Evolutionary conservation across 805 yeast genomes (phyloP).

Genomic region (Nakazawaea populi): DNA sequence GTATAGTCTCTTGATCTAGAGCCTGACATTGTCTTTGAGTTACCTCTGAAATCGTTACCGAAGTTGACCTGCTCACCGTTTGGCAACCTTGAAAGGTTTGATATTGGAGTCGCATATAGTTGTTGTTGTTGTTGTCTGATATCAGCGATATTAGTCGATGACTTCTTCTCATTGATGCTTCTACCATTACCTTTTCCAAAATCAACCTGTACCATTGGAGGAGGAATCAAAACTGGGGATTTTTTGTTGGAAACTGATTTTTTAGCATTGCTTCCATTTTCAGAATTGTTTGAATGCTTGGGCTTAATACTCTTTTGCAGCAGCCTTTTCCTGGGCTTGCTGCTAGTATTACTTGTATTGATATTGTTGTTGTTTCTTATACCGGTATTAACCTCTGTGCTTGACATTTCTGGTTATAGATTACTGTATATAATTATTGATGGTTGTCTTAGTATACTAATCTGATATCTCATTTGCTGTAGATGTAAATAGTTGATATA

Average conservation of each 20-base stretch:
- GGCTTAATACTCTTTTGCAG: neutral
- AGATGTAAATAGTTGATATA: neutral
- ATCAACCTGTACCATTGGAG: conserved; percentile 8
- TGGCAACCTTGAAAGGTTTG: neutral
- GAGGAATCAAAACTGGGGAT: conserved; percentile 8
- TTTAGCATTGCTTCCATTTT: neutral
- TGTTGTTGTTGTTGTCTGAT: neutral
- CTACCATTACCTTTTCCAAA: conserved; percentile 4
- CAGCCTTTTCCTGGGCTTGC: neutral
- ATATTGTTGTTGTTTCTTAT: neutral
- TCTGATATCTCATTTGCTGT: neutral
- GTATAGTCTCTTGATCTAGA: neutral
- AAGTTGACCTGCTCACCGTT: neutral
- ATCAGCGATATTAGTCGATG: neutral
- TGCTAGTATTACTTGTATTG: neutral
- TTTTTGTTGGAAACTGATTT: neutral
- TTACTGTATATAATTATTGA: neutral
- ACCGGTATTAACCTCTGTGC: neutral
- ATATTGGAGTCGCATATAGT: neutral
- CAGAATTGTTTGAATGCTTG: neutral
- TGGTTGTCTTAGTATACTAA: neutral
- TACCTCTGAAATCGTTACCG: neutral
- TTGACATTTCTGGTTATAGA: neutral
- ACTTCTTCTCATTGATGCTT: neutral
- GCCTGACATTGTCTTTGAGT: neutral